phyloP scores from a whole-genome alignment of 768 basidiomycete species.

The Flagelloscypha sp. region DNA sequence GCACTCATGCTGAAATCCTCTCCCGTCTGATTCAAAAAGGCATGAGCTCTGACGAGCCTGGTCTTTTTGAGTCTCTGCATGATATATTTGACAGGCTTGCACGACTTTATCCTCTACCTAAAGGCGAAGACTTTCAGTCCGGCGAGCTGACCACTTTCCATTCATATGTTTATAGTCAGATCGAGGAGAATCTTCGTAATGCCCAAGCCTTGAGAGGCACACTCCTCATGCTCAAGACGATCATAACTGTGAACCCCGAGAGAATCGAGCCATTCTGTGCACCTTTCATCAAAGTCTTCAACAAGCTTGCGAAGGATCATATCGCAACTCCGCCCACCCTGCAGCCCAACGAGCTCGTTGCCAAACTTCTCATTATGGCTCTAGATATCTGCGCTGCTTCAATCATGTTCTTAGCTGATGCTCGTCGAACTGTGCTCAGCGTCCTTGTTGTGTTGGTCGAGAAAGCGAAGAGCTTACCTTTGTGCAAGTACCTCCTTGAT shows the following conservation, averaged over 20 bases:
- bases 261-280: slow-evolving; percentile 74
- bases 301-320: slow-evolving; percentile 84
- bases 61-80: slow-evolving; percentile 72
- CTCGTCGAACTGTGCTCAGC: slow-evolving; percentile 71
- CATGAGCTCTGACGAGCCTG: slow-evolving; percentile 68
- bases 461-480: slow-evolving; percentile 70
- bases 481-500: slow-evolving; percentile 82
- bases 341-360: slow-evolving; percentile 30
- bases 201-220: slow-evolving; percentile 67
- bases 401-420: slow-evolving; percentile 78
- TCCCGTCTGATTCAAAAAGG: slow-evolving; percentile 85
- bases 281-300: slow-evolving; percentile 74
- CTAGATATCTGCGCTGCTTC: slow-evolving; percentile 81
- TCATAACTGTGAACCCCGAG: slow-evolving; percentile 73
- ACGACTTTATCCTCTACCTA: slow-evolving; percentile 66
- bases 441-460: slow-evolving; percentile 78
- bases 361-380: slow-evolving; percentile 63
- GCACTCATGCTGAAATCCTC: slow-evolving; percentile 57
- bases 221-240: slow-evolving; percentile 79
- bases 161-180: slow-evolving; percentile 61
- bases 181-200: slow-evolving; percentile 74
- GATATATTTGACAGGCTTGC: slow-evolving; percentile 79
- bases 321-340: slow-evolving; percentile 44
- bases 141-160: slow-evolving; percentile 73
- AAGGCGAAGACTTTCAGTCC: slow-evolving; percentile 70